These are phyloP conservation scores for Phytopythium vexans DNA, from an alignment of 352 stramenopile species.

Conservation along the genomic window DNA sequence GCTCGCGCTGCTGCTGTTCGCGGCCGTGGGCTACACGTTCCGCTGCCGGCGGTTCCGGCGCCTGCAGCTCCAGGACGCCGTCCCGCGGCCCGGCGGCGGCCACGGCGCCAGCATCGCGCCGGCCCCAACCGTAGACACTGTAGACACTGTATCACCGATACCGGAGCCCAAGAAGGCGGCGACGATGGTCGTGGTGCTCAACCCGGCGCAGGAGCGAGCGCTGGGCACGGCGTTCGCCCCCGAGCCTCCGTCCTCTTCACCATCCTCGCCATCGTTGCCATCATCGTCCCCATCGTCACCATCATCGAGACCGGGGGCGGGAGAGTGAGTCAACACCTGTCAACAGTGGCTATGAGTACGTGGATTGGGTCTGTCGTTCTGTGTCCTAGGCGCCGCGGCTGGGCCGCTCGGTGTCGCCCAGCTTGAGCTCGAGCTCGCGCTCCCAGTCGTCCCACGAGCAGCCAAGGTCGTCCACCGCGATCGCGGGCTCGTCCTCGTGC, in stretches of 20 bases:
- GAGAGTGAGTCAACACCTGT: too few relatives aligned
- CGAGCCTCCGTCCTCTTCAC: neutral
- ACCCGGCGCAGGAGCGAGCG: slow-evolving; percentile 30
- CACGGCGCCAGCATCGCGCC: slow-evolving; percentile 23
- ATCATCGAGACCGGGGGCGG: too few relatives aligned
- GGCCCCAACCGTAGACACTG: slow-evolving; percentile 3
- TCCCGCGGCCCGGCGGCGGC: neutral
- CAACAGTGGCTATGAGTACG: too few relatives aligned
- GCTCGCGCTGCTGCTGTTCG: slow-evolving; percentile 39
- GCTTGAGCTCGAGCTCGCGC: slow-evolving; percentile 5
- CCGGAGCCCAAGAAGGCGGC: slow-evolving; percentile 21
- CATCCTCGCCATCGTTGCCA: neutral
- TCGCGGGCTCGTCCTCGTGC: too few relatives aligned
- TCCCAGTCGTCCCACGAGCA: slow-evolving; percentile 5
- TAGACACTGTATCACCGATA: slow-evolving; percentile 4
- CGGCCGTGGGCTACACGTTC: slow-evolving; percentile 51
- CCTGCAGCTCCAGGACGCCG: slow-evolving; percentile 25
- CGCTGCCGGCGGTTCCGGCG: slow-evolving; percentile 52
- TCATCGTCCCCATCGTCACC: neutral
- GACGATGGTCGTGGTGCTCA: slow-evolving; percentile 38
- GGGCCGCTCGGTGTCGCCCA: neutral
- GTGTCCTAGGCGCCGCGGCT: too few relatives aligned
- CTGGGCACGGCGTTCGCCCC: slow-evolving; percentile 23
- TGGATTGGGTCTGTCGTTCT: too few relatives aligned
- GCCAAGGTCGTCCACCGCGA: neutral